Base-by-base conservation (phyloP, 768 basidiomycete species). In the Leccinellum rugosiceps region DNA sequence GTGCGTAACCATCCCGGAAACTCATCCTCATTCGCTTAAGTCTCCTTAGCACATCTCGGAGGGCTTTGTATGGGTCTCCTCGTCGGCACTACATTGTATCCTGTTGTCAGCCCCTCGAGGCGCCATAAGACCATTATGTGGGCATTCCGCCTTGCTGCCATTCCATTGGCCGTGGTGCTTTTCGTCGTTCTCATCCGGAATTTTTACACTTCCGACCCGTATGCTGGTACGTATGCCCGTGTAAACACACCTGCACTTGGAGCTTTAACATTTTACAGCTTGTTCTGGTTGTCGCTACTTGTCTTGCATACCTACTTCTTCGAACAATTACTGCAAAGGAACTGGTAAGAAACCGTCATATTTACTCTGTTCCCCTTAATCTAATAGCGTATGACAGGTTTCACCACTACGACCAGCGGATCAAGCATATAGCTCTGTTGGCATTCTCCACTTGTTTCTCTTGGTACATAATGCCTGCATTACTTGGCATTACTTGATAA, bases 231-330 rank as follows among this genome's bases (percentile, higher is more conserved):
- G 82, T 59, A 35, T 57, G 57, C 45, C 13, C 14, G 28, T 17
- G 11, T 11, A 46, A 50, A 50, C 55, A 57, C 26, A 34, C n/a
- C 21, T 17, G 23, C 21, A 17, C 5, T n/a, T 25, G 32, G 13
- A 30, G 15, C 41, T 45, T 45, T 45, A 50, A 61, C 53, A 41
- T 54, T 55, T 9, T 21, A 32, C 52, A 92, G 92, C 92, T 28
- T 94, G 92, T 69, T 78, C 85, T 52, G 89, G 94, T 62, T 97
- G 94, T 70, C 84, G 92, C 50, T 97, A 92, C 71, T 75, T 97
- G 5, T 94, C 92, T 2, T 97, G 95, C 64, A 84, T 95, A 70
- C 95, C 94, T 1, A 88, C 87, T 7, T 71, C 77, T 32, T 74
- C 81, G 1, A 92, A 91, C 59, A 83, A 87, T 64, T 73, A 86